Evolutionary conservation across 768 basidiomycete species (phyloP).

Genomic region (Saitozyma podzolica): DNA sequence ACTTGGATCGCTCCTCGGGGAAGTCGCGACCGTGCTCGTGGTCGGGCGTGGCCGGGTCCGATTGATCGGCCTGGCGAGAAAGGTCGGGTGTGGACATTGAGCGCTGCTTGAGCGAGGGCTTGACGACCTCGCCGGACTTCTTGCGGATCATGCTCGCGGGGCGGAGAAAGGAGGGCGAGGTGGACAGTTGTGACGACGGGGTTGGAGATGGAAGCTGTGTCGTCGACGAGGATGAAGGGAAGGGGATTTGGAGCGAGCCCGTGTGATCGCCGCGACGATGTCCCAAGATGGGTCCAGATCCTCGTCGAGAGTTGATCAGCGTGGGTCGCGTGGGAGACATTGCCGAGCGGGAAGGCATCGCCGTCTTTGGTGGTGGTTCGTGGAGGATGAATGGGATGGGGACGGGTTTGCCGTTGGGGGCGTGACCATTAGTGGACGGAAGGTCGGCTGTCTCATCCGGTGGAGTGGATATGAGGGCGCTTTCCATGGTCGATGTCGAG

Average conservation of each 20-base stretch:
- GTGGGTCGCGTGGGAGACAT: conserved; percentile 22
- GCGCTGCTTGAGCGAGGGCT: conserved; percentile 81
- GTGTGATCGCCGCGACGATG: conserved; percentile 29
- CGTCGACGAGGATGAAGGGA: conserved; percentile 32
- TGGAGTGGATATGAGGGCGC: conserved; percentile 37
- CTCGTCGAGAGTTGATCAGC: conserved; percentile 13
- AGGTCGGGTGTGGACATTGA: conserved; percentile 57
- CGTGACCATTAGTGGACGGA: not conserved
- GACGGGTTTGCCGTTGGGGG: not conserved
- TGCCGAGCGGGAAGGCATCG: conserved; percentile 10
- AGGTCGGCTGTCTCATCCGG: conserved; percentile 21
- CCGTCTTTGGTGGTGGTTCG: conserved; percentile 8
- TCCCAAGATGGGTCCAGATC: conserved; percentile 13
- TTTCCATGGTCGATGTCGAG: conserved; percentile 42
- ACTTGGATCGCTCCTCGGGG: conserved; percentile 61
- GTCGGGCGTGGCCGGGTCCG: conserved; percentile 74
- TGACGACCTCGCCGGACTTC: conserved; percentile 91
- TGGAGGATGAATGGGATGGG: not conserved
- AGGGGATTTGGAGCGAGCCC: conserved; percentile 44
- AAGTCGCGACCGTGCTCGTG: conserved; percentile 24
- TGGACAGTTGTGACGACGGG: not conserved
- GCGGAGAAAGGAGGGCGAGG: conserved; percentile 18
- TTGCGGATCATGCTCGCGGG: conserved; percentile 66
- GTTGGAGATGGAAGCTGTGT: conserved; percentile 20
- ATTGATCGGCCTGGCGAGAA: conserved; percentile 57